A percentile compares a stretch with the other conserved stretches of the same genome.
phyloP scores from a whole-genome alignment of 345 rosid species.

The Gossypium ekmanianum region DNA sequence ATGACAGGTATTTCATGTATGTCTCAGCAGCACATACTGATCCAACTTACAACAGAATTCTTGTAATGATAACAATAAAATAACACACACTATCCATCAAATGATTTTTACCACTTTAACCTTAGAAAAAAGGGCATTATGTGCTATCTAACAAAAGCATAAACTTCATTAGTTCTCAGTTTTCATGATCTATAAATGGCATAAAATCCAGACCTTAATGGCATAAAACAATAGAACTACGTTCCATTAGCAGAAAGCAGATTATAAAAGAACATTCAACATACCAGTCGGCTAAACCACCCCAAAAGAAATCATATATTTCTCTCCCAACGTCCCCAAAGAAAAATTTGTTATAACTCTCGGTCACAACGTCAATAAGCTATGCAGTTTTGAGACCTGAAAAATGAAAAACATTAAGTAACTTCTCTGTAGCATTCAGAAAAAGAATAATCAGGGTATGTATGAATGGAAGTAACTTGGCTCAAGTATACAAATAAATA shows the following conservation, averaged over 20 bases:
- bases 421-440: neutral
- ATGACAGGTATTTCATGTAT: neutral
- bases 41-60: slow-evolving; percentile 1
- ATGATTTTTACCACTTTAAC: neutral
- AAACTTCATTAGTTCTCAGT: neutral
- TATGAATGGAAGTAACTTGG: neutral
- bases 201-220: neutral
- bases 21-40: neutral
- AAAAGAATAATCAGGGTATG: neutral
- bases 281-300: slow-evolving; percentile 96
- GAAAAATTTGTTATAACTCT: slow-evolving; percentile 79
- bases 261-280: slow-evolving; percentile 12
- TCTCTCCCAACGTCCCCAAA: slow-evolving; percentile 96
- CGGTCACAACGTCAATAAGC: slow-evolving; percentile 72
- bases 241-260: neutral
- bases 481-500: neutral
- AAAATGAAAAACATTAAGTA: neutral
- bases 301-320: slow-evolving; percentile 91
- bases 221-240: neutral
- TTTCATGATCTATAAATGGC: neutral
- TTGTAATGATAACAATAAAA: neutral
- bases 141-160: neutral
- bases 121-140: neutral
- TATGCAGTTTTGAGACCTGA: slow-evolving; percentile 90
- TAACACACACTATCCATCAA: neutral